phyloP scores from a whole-genome alignment of 2,329 filamentous ascomycete species.

The Hypoxylon sp. region DNA sequence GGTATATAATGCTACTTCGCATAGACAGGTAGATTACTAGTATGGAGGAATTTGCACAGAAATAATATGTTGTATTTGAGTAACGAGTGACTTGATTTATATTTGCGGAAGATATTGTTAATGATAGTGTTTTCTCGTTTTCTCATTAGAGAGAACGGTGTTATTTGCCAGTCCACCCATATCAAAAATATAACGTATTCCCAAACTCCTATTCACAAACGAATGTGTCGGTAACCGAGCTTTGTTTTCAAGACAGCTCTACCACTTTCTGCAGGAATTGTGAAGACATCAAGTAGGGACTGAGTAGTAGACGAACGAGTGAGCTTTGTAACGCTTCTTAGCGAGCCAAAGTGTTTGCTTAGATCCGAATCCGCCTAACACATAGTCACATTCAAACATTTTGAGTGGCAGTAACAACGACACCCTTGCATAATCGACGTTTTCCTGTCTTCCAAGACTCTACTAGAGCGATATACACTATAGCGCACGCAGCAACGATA shows the following conservation, averaged over 20 bases:
- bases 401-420: slow-evolving; percentile 4
- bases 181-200: background rate
- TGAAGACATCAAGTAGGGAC: background rate
- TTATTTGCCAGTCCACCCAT: background rate
- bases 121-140: slow-evolving; percentile 1
- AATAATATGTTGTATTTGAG: background rate
- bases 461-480: slow-evolving; percentile 72
- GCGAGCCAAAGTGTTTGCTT: too few species aligned
- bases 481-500: slow-evolving; percentile 70
- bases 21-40: background rate
- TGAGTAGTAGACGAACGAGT: background rate
- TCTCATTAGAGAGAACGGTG: background rate
- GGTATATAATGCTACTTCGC: background rate
- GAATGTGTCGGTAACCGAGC: background rate
- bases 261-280: background rate
- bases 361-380: background rate
- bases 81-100: slow-evolving; percentile 9
- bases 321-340: background rate
- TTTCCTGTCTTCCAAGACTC: slow-evolving; percentile 80
- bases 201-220: background rate
- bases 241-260: background rate
- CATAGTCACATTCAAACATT: slow-evolving; percentile 10
- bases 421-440: slow-evolving; percentile 56
- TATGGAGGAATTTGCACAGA: background rate
- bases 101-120: slow-evolving; percentile 14